Percentiles rank a stretch among this genome's conserved stretches.
These are phyloP conservation scores for Phialocephala subalpina DNA, from an alignment of 2,329 filamentous ascomycete genomes.

Conservation along the genomic window DNA sequence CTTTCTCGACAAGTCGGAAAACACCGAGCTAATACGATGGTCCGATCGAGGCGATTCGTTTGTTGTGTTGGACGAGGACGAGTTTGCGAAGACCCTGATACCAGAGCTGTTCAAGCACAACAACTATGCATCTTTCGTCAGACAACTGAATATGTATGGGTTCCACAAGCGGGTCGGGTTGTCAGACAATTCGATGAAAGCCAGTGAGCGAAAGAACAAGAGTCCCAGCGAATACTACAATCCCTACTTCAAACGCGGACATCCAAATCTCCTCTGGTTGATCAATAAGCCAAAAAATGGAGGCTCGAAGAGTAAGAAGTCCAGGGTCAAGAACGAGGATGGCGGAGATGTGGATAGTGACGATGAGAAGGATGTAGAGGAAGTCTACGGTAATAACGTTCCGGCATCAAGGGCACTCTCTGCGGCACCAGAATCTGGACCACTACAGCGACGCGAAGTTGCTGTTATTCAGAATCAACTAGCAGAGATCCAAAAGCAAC, in stretches of 20 bases:
- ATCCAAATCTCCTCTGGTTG: slow-evolving; percentile 92
- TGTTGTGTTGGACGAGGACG: slow-evolving; percentile 95
- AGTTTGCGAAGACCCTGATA: slow-evolving; percentile 77
- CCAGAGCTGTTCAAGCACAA: slow-evolving; percentile 82
- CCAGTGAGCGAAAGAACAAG: slow-evolving; percentile 96
- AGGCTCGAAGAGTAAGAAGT: slow-evolving; percentile 60
- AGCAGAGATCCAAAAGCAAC: slow-evolving; percentile 82
- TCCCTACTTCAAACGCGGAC: slow-evolving; percentile 91
- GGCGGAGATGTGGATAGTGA: slow-evolving; percentile 77
- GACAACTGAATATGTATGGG: slow-evolving; percentile 73
- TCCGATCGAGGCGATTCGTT: slow-evolving; percentile 97
- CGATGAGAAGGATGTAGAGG: slow-evolving; percentile 61
- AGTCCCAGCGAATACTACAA: slow-evolving; percentile 98
- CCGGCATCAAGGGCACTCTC: slow-evolving; percentile 49
- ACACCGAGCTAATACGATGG: slow-evolving; percentile 96
- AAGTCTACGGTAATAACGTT: slow-evolving; percentile 51
- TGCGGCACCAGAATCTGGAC: slow-evolving; percentile 47
- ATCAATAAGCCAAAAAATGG: slow-evolving; percentile 94
- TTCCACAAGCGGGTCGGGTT: slow-evolving; percentile 80
- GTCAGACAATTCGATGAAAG: slow-evolving; percentile 97
- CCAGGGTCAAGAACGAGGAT: slow-evolving; percentile 64
- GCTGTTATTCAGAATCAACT: slow-evolving; percentile 81
- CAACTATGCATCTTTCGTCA: slow-evolving; percentile 80
- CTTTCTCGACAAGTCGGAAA: slow-evolving; percentile 91
- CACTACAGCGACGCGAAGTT: slow-evolving; percentile 75